Base-by-base conservation (phyloP, 495 filamentous ascomycete genomes). In the Bathelium albidoporum region DNA sequence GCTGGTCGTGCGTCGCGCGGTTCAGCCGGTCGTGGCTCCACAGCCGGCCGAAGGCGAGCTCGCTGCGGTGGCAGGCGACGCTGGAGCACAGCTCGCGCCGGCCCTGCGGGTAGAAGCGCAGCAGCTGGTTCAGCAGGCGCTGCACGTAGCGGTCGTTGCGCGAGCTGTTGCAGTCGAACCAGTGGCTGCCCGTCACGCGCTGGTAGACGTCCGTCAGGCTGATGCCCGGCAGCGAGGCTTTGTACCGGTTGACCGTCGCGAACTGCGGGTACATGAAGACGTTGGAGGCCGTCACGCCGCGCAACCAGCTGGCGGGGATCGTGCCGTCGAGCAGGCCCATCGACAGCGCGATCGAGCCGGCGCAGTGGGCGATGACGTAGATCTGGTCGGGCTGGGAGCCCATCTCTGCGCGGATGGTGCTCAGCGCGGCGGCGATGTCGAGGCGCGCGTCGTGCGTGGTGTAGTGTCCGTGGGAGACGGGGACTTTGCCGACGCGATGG, bases 181-280 rank as follows among this genome's bases (percentile, higher is more conserved):
- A 87, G 12, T 55, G 20, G 55, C 70, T 69, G 18, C 82, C 81
- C 0, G 76, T 75, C 22, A 80, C 39, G 31, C 70, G 32, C 22
- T 63, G 66, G 70, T 86, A 86, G 4, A 81, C 39, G 14, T 66
- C 73, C 62, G 84, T 78, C 9, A 79, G 72, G 2, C 76, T 72
- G 3, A 84, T 63, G 0, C n/a, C n/a, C n/a, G 82, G 81, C 1
- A 77, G 73, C 43, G 71, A 70, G 32, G 80, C 80, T 73, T 88
- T 88, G 64, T 80, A 68, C 67, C 81, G 75, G 70, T 89, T 88
- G 65, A 81, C 71, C 4, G 74, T 75, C 32, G 72, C 74, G 76
- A 82, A 88, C 39, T 81, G 75, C 7, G 85, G 85, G 70, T 86
- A 82, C 72, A 85, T 80, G 75, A 89, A 87, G 1, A 88, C 85